Percentiles rank a stretch among this genome's conserved stretches.
These are phyloP conservation scores for Sugiyamaella xylanicola DNA, from an alignment of 1,139 yeast genomes.

Conservation along the genomic window DNA sequence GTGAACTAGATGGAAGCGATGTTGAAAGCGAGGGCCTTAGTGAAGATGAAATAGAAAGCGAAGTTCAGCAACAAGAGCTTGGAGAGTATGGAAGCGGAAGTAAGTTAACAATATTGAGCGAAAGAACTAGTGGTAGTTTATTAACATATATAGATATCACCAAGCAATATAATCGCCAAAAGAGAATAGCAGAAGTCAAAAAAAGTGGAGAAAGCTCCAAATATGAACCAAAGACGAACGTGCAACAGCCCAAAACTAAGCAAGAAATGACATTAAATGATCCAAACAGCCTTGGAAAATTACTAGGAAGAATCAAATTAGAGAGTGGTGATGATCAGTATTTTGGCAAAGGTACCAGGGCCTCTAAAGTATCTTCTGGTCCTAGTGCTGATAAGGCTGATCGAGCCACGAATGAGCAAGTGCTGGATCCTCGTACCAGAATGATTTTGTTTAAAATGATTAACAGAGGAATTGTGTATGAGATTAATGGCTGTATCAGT, in stretches of 20 bases:
- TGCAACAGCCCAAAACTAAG: slow-evolving; percentile 24
- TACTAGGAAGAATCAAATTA: slow-evolving; percentile 29
- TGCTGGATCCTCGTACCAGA: slow-evolving; percentile 91
- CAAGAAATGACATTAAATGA: slow-evolving; percentile 24
- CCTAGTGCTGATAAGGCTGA: slow-evolving; percentile 71
- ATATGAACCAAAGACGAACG: slow-evolving; percentile 25
- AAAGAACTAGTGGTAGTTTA: not conserved
- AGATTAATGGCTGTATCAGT: slow-evolving; percentile 90
- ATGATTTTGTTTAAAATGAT: slow-evolving; percentile 77
- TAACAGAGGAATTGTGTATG: slow-evolving; percentile 77
- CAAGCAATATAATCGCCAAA: slow-evolving; percentile 32
- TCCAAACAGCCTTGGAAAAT: slow-evolving; percentile 25
- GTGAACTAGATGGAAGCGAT: not conserved
- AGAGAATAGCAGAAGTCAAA: slow-evolving; percentile 20
- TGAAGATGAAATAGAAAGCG: not conserved
- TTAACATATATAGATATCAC: slow-evolving; percentile 25
- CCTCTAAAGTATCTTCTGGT: slow-evolving; percentile 36
- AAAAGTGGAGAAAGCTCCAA: slow-evolving; percentile 17
- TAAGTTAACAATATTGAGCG: too few species aligned
- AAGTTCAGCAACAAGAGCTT: not conserved
- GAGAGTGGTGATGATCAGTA: slow-evolving; percentile 35
- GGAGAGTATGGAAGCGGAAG: slow-evolving; percentile 16
- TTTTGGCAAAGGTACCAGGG: slow-evolving; percentile 39
- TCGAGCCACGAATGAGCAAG: slow-evolving; percentile 96
- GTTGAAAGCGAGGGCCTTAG: not conserved